phyloP scores from a whole-genome alignment of 2,329 filamentous ascomycete species.

The Raffaelea deltoideospora region DNA sequence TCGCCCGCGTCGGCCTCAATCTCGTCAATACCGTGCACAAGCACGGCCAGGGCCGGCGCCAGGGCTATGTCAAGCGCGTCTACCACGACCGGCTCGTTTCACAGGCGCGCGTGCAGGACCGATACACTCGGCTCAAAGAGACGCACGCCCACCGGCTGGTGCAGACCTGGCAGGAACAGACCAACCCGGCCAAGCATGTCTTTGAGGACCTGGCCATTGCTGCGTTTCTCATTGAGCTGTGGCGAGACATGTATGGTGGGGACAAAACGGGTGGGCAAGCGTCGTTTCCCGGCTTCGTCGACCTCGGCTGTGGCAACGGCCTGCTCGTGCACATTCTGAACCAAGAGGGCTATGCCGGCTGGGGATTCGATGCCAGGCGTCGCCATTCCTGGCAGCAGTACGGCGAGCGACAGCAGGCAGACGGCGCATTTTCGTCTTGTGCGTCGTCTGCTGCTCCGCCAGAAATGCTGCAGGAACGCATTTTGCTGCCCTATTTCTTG shows the following conservation, averaged over 20 bases:
- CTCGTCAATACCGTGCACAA: conserved; percentile 57
- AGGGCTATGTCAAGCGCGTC: conserved; percentile 65
- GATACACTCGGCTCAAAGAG: conserved; percentile 64
- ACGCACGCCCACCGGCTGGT: conserved; percentile 61
- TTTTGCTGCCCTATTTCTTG: too few relatives aligned
- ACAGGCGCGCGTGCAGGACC: conserved; percentile 64
- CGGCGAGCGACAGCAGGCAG: conserved; percentile 20
- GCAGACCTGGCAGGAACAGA: conserved; percentile 68
- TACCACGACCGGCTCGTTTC: conserved; percentile 71
- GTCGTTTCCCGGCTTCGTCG: conserved; percentile 75
- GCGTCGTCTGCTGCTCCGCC: too few relatives aligned
- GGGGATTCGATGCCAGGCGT: conserved; percentile 80
- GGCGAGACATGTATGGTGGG: conserved; percentile 61
- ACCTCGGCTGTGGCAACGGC: conserved; percentile 92
- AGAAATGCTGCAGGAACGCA: too few relatives aligned
- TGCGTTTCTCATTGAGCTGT: conserved; percentile 83
- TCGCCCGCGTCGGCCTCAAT: conserved; percentile 52
- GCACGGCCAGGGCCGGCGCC: conserved; percentile 49
- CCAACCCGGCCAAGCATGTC: conserved; percentile 80
- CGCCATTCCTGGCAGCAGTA: conserved; percentile 79
- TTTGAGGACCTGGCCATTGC: conserved; percentile 90
- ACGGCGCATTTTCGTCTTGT: conserved; percentile 1
- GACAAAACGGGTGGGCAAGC: too few relatives aligned
- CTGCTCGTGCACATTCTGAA: conserved; percentile 72
- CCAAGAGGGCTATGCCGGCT: conserved; percentile 67